phyloP scores from a whole-genome alignment of 164 flowering plant species.

The Paratinospora sagittata region DNA sequence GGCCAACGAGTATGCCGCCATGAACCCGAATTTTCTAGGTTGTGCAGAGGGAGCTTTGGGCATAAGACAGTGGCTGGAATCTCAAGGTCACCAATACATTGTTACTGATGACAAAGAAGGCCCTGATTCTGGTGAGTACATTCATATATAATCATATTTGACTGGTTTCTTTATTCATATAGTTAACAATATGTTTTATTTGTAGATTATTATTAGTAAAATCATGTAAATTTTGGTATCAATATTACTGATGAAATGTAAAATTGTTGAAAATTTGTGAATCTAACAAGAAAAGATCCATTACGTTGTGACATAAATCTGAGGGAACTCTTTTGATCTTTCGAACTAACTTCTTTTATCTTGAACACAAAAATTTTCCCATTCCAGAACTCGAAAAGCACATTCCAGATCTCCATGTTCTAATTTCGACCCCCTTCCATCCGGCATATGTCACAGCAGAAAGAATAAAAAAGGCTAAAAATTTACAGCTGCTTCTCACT shows the following conservation, averaged over 20 bases:
- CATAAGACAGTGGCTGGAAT: conserved; percentile 84
- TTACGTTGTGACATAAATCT: no score
- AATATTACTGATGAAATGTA: no score
- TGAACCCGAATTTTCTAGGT: conserved; percentile 89
- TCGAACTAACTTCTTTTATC: not conserved
- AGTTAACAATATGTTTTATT: no score
- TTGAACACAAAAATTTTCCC: not conserved
- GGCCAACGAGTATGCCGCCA: conserved; percentile 75
- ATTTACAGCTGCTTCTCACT: conserved; percentile 79
- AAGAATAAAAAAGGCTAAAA: conserved; percentile 86
- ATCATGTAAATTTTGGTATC: no score
- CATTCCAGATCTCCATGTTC: conserved; percentile 86
- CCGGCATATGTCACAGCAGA: conserved; percentile 97
- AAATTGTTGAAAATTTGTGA: no score
- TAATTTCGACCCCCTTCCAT: conserved; percentile 92
- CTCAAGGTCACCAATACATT: conserved; percentile 94
- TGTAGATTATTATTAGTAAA: no score
- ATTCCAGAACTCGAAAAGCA: conserved; percentile 93
- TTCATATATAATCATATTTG: not conserved
- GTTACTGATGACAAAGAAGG: conserved; percentile 99
- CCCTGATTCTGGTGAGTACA: conserved; percentile 64
- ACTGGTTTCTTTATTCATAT: no score
- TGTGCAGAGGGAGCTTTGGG: conserved; percentile 80
- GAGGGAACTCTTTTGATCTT: not conserved
- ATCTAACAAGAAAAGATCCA: no score